Conservation (phyloP, 2,329 filamentous ascomycete genomes). For the Colletotrichum graminicola region DNA sequence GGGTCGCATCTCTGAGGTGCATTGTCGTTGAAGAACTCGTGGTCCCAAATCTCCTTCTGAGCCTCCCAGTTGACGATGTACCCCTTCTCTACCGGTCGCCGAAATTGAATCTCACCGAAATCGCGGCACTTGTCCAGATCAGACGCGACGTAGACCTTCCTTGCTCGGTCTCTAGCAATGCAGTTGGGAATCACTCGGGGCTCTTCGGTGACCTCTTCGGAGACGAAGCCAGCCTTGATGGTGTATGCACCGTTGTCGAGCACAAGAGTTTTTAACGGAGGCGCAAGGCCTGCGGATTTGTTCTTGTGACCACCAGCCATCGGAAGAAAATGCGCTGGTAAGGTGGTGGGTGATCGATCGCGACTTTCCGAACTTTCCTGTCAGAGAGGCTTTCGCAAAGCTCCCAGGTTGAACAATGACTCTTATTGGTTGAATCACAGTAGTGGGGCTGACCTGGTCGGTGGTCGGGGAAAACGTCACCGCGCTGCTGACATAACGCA, state of each 20-base stretch:
- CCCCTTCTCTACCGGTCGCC: conserved; percentile 92
- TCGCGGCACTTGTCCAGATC: conserved; percentile 85
- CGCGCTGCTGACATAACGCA: conserved; percentile 11
- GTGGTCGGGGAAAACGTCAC: neutral
- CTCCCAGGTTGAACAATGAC: neutral
- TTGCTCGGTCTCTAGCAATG: conserved; percentile 84
- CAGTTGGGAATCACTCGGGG: conserved; percentile 88
- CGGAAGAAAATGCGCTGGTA: conserved; percentile 1
- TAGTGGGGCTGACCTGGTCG: neutral
- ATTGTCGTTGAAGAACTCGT: conserved; percentile 81
- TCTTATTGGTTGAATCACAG: neutral
- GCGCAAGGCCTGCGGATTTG: conserved; percentile 62
- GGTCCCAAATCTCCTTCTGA: conserved; percentile 95
- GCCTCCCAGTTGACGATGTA: conserved; percentile 98
- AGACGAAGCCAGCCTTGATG: conserved; percentile 88
- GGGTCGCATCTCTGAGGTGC: conserved; percentile 80
- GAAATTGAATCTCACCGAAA: conserved; percentile 88
- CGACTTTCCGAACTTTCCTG: neutral
- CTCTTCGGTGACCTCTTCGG: conserved; percentile 58
- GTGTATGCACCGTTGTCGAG: conserved; percentile 94
- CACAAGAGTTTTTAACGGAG: conserved; percentile 79
- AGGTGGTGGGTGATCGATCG: neutral
- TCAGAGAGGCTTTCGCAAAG: neutral
- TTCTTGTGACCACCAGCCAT: conserved; percentile 66
- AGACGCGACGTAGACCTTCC: conserved; percentile 82